Percentiles rank a stretch among this genome's conserved stretches.
These are phyloP conservation scores for Yarrowia divulgata DNA, from an alignment of 805 yeast species.

Conservation along the genomic window DNA sequence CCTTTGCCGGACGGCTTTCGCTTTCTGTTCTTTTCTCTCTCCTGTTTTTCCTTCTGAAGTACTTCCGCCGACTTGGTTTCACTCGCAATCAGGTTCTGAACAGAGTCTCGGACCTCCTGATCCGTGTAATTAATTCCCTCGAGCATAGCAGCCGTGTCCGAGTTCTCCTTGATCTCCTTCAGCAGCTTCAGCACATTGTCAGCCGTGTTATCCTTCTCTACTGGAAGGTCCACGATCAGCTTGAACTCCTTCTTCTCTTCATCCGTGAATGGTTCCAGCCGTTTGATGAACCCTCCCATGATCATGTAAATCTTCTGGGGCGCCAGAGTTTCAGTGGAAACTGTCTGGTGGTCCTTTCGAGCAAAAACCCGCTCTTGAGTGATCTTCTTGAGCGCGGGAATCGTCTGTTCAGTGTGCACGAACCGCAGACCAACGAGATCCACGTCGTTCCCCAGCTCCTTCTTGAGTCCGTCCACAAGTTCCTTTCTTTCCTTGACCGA, in stretches of 20 bases:
- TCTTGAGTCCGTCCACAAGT: constrained; percentile 47
- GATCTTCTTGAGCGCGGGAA: constrained; percentile 34
- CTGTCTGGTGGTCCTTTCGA: constrained; percentile 19
- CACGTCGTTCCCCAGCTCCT: background rate
- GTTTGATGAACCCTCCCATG: constrained; percentile 35
- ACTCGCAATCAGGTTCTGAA: background rate
- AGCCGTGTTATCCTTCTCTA: constrained; percentile 7
- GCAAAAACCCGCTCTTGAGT: constrained; percentile 21
- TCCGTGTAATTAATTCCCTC: background rate
- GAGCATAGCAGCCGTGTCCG: background rate
- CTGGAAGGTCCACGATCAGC: background rate
- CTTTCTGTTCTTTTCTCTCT: constrained; percentile 19
- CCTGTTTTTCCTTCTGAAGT: constrained; percentile 2
- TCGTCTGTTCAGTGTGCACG: constrained; percentile 10
- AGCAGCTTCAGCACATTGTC: constrained; percentile 21
- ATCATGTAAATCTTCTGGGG: constrained; percentile 30
- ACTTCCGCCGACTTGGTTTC: constrained; percentile 9
- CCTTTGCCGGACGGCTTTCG: background rate
- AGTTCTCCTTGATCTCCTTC: background rate
- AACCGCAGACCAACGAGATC: constrained; percentile 20
- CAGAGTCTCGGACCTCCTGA: background rate
- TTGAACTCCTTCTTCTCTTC: constrained; percentile 2
- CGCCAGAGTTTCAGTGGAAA: constrained; percentile 2
- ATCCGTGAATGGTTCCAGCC: constrained; percentile 13
- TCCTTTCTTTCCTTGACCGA: constrained; percentile 71